These are phyloP conservation scores for Cymbopogon flexuosus DNA, from an alignment of 202 grass and related monocot species.

Conservation along the genomic window DNA sequence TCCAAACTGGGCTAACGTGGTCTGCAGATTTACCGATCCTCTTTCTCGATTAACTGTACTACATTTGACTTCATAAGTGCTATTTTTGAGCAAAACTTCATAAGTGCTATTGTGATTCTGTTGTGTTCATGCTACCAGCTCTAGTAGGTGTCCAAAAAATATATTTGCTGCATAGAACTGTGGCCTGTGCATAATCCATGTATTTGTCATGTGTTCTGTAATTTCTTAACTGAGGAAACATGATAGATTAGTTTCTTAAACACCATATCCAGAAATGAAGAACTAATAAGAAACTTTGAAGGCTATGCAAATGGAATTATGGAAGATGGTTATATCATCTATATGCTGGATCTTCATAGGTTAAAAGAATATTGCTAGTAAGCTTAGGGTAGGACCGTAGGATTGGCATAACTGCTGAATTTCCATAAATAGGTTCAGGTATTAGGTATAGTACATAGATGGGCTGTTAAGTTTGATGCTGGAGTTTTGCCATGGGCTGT, in stretches of 20 bases:
- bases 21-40: background rate
- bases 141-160: background rate
- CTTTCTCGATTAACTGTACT: background rate
- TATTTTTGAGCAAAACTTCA: background rate
- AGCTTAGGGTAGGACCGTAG: background rate
- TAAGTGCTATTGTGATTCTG: background rate
- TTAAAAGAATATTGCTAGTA: background rate
- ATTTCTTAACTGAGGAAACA: background rate
- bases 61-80: background rate
- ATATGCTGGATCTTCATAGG: background rate
- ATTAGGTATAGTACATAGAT: background rate
- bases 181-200: conserved; percentile 21
- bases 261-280: background rate
- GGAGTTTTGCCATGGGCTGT: background rate
- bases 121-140: background rate
- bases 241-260: background rate
- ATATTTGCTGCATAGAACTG: background rate
- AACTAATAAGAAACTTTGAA: background rate
- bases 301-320: background rate
- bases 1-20: background rate
- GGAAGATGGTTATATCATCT: background rate
- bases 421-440: background rate
- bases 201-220: conserved; percentile 4
- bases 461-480: background rate
- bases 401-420: background rate